Evolutionary conservation across 2,329 filamentous ascomycete genomes (phyloP).

Genomic region (Lachnellula arida): DNA sequence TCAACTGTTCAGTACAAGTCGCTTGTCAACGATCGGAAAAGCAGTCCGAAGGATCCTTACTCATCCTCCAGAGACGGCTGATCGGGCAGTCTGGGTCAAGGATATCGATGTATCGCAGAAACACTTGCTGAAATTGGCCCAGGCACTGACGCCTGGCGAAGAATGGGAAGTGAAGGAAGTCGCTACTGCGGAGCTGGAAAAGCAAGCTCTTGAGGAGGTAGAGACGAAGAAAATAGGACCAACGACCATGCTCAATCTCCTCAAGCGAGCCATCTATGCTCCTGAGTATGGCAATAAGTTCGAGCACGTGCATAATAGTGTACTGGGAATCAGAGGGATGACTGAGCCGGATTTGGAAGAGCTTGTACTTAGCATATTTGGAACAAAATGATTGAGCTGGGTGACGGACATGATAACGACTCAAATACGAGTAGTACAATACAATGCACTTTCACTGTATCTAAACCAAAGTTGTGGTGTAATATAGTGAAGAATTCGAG

Average conservation of each 20-base stretch:
- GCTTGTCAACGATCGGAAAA: slow-evolving; percentile 42
- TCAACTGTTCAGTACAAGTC: slow-evolving; percentile 41
- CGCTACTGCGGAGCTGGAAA: slow-evolving; percentile 17
- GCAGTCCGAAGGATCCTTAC: slow-evolving; percentile 45
- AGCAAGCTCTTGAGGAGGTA: slow-evolving; percentile 15
- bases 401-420: too few species aligned
- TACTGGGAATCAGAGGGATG: slow-evolving; percentile 40
- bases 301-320: slow-evolving; percentile 34
- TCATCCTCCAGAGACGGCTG: slow-evolving; percentile 48
- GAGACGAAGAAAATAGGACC: slow-evolving; percentile 20
- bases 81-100: slow-evolving; percentile 43
- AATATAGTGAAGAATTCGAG: too few species aligned
- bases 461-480: too few species aligned
- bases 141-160: slow-evolving; percentile 30
- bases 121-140: slow-evolving; percentile 31
- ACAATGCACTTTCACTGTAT: too few species aligned
- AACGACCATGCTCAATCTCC: slow-evolving; percentile 30
- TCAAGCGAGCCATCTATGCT: slow-evolving; percentile 32
- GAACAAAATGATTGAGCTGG: slow-evolving; percentile 3
- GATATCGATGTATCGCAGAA: slow-evolving; percentile 44
- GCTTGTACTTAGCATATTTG: slow-evolving; percentile 20
- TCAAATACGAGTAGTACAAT: too few species aligned
- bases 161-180: slow-evolving; percentile 26
- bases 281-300: slow-evolving; percentile 32
- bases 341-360: slow-evolving; percentile 38